Conservation (phyloP, 116 monocot species). For the Papilionanthe hybrid region DNA sequence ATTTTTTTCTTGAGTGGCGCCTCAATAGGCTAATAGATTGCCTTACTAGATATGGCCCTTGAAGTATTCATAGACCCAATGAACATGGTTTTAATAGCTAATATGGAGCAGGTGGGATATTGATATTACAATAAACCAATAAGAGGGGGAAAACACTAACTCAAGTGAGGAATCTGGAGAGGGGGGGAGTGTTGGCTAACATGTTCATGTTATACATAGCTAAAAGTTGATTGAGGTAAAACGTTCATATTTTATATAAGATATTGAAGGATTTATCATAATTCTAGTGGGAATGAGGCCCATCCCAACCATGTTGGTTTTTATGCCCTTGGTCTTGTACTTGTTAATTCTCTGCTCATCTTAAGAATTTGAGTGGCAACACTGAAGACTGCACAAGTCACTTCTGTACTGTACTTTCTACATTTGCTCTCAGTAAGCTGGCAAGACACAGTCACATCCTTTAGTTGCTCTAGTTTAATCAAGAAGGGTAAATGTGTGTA, state of each 20-base stretch:
- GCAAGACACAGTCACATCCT: neutral
- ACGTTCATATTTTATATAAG: neutral
- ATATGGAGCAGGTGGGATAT: too few relatives aligned
- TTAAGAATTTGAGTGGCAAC: neutral
- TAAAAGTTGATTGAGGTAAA: neutral
- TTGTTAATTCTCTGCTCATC: neutral
- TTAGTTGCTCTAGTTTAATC: neutral
- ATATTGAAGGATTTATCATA: neutral
- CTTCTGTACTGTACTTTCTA: neutral
- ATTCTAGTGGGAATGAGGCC: neutral
- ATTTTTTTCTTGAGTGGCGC: too few relatives aligned
- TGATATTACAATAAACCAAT: too few relatives aligned
- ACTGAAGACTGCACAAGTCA: neutral
- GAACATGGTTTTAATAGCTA: too few relatives aligned
- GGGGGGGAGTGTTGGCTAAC: too few relatives aligned
- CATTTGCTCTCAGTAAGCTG: neutral
- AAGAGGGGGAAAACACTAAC: too few relatives aligned
- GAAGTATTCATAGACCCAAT: too few relatives aligned
- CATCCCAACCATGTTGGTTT: neutral
- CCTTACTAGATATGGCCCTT: too few relatives aligned
- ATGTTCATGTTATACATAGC: neutral
- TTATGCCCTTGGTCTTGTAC: neutral
- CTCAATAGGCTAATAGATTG: too few relatives aligned
- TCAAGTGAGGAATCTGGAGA: too few relatives aligned
- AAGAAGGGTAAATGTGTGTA: neutral